Evolutionary conservation across 148 eudicot genomes (phyloP), one percentile per base, ranked within the genome.

Genomic region (Rhododendron molle): DNA sequence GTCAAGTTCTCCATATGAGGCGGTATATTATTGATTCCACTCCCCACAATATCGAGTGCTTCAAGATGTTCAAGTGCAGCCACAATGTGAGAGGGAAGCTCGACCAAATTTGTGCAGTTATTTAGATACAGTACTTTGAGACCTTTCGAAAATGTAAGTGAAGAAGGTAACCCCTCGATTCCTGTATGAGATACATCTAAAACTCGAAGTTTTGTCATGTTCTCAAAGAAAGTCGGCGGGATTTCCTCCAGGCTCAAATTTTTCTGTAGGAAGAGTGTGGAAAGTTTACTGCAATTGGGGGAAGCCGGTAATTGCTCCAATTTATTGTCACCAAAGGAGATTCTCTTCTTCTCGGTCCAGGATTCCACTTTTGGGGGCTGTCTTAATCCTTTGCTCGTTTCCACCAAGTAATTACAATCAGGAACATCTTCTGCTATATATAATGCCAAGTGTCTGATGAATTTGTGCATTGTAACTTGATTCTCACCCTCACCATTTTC

Each of bases 1-100:
- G 8, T 43, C 44, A 85, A 47, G 12, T 36, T 52, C 13, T n/a
- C 62, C 34, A 77, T 44, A 15, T 82, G 47, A 23, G 44, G 16
- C 6, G 85, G 88, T 30, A 86, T 43, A 26, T 7, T 28, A n/a
- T 23, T 18, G 58, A 86, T 5, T 47, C 85, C 85, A 82, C 82
- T 86, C 6, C 88, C 88, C 2, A 62, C 81, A 16, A 77, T 76
- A 77, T 86, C 88, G 30, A 86, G 85, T 13, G 80, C 76, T 82
- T 86, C 88, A 83, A 86, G 82, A 38, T 38, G 40, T 38, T 38
- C 0, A 38, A 38, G 40, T 38, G 40, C 5, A 38, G 40, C n/a
- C 14, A 18, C 65, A 12, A 76, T 46, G 7, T 71, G 10, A 56
- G 43, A 28, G 50, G 85, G 74, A 30, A 86, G 82, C 62, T 74